These are phyloP conservation scores for Sanghuangporus baumii DNA, from an alignment of 1,284 basidiomycete genomes.

Conservation along the genomic window DNA sequence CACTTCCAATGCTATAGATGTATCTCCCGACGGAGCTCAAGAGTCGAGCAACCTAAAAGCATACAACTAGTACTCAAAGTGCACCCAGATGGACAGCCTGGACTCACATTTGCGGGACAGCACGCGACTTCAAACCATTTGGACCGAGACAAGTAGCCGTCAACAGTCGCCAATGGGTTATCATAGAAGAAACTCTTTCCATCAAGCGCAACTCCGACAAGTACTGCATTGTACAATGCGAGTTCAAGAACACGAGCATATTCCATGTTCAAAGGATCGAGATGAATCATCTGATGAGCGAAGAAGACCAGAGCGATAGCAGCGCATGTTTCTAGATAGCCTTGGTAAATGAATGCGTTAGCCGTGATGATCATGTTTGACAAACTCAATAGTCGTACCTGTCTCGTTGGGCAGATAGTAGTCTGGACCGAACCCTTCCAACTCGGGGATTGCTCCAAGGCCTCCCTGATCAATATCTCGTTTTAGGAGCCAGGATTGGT, in stretches of 20 bases:
- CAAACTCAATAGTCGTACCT: conserved; percentile 9
- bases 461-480: conserved; percentile 18
- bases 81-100: not conserved
- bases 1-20: conserved; percentile 18
- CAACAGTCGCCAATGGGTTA: conserved; percentile 23
- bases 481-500: not conserved
- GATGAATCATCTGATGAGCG: conserved; percentile 22
- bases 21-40: conserved; percentile 20
- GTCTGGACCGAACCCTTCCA: conserved; percentile 24
- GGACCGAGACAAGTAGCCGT: conserved; percentile 16
- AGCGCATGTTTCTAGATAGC: conserved; percentile 24
- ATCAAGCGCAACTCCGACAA: conserved; percentile 22
- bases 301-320: conserved; percentile 22
- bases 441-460: conserved; percentile 21
- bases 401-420: conserved; percentile 23
- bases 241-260: conserved; percentile 21
- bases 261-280: conserved; percentile 15
- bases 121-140: conserved; percentile 22
- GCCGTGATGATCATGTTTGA: not conserved
- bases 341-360: conserved; percentile 5
- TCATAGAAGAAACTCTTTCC: conserved; percentile 24
- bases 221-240: conserved; percentile 22
- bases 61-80: not conserved
- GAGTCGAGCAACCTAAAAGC: conserved; percentile 19
- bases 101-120: conserved; percentile 21